Evolutionary conservation across 768 basidiomycete species (phyloP).

Genomic region (Tricholoma furcatifolium): DNA sequence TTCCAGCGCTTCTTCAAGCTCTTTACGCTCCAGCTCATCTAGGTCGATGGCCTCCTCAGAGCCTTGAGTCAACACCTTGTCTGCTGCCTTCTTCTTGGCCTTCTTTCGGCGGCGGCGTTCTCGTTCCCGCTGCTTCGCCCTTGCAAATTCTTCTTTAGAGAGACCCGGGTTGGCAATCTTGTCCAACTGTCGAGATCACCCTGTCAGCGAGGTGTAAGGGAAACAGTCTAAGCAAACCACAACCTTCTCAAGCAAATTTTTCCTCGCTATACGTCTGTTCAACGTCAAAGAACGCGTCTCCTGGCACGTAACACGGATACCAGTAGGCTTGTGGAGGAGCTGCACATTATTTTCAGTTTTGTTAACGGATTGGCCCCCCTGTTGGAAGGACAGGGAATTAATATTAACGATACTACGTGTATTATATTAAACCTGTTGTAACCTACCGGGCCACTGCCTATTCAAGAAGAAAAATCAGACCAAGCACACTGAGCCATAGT

Average conservation of each 20-base stretch:
- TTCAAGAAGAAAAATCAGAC: neutral
- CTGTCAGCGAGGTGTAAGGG: conserved; percentile 17
- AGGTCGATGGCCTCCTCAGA: neutral
- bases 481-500: neutral
- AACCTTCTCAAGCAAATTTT: conserved; percentile 72
- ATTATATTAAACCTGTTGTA: conserved; percentile 8
- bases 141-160: conserved; percentile 65
- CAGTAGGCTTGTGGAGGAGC: conserved; percentile 84
- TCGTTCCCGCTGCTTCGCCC: conserved; percentile 74
- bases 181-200: conserved; percentile 55
- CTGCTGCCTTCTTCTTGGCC: conserved; percentile 61
- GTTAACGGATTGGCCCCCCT: conserved; percentile 96
- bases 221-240: conserved; percentile 18
- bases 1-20: conserved; percentile 4
- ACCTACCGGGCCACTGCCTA: conserved; percentile 80
- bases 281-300: conserved; percentile 80
- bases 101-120: conserved; percentile 77
- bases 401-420: conserved; percentile 22
- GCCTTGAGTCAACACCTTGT: conserved; percentile 22
- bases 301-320: conserved; percentile 84
- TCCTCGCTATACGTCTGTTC: conserved; percentile 79
- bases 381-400: conserved; percentile 24
- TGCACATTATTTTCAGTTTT: conserved; percentile 93
- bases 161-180: conserved; percentile 71
- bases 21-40: conserved; percentile 1